Conservation (phyloP, 2,329 filamentous ascomycete species). For the Penicillium sp. region DNA sequence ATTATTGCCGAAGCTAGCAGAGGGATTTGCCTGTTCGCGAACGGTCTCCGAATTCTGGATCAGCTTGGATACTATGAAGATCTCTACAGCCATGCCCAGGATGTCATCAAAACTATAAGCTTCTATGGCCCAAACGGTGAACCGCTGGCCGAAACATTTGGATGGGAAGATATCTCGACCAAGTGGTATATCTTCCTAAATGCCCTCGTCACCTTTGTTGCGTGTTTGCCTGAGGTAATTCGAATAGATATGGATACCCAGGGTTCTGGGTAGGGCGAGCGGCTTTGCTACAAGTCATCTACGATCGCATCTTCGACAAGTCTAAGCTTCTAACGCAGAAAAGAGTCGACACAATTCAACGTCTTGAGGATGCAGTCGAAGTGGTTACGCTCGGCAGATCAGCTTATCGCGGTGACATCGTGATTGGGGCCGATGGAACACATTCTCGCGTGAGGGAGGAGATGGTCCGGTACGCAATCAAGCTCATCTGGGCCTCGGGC, state of each 20-base stretch:
- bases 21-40: not conserved
- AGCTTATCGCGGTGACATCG: not conserved
- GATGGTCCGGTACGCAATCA: not conserved
- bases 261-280: not conserved
- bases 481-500: too few species aligned
- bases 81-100: not conserved
- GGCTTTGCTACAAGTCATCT: not conserved
- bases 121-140: not conserved
- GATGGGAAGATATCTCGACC: not conserved
- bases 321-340: not conserved
- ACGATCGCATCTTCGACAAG: not conserved
- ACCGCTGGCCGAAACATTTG: not conserved
- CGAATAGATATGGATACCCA: not conserved
- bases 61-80: not conserved
- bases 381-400: not conserved
- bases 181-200: too few species aligned
- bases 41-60: not conserved
- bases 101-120: not conserved
- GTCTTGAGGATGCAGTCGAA: not conserved
- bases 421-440: conserved; percentile 5
- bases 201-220: too few species aligned
- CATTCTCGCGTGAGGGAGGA: not conserved
- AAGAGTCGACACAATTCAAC: not conserved
- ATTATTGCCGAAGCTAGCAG: not conserved
- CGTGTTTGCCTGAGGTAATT: too few species aligned